These are phyloP conservation scores for Begonia masoniana DNA, from an alignment of 306 rosid genomes.

Conservation along the genomic window DNA sequence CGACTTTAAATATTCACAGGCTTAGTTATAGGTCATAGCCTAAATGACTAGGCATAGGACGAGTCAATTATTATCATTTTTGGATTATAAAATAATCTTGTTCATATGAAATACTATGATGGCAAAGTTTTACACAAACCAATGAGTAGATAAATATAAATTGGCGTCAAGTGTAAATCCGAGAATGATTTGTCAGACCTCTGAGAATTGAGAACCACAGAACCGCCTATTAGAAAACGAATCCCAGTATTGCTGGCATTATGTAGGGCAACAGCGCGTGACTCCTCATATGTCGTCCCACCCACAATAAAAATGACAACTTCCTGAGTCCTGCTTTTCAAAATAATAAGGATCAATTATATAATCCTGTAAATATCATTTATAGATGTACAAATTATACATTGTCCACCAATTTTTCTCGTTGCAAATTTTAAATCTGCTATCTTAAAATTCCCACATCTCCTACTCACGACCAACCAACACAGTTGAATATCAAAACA, in stretches of 20 bases:
- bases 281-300: conserved; percentile 93
- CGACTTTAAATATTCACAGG: not conserved
- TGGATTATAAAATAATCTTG: no score
- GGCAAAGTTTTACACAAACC: not conserved
- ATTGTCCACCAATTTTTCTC: no score
- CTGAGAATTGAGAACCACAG: conserved; percentile 75
- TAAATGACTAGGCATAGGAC: not conserved
- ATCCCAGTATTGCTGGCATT: conserved; percentile 64
- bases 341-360: not conserved
- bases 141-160: not conserved
- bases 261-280: conserved; percentile 73
- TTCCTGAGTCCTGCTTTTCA: conserved; percentile 67
- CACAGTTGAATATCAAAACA: no score
- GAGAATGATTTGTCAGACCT: conserved; percentile 33
- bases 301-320: conserved; percentile 89
- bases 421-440: no score
- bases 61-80: no score
- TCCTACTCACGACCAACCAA: no score
- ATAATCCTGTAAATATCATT: no score
- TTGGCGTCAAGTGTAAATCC: not conserved
- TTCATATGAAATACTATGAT: no score
- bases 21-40: not conserved
- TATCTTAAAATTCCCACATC: no score
- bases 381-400: no score
- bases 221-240: conserved; percentile 87